These are phyloP conservation scores for Murraya koenigii DNA, from an alignment of 345 rosid genomes.

Conservation along the genomic window DNA sequence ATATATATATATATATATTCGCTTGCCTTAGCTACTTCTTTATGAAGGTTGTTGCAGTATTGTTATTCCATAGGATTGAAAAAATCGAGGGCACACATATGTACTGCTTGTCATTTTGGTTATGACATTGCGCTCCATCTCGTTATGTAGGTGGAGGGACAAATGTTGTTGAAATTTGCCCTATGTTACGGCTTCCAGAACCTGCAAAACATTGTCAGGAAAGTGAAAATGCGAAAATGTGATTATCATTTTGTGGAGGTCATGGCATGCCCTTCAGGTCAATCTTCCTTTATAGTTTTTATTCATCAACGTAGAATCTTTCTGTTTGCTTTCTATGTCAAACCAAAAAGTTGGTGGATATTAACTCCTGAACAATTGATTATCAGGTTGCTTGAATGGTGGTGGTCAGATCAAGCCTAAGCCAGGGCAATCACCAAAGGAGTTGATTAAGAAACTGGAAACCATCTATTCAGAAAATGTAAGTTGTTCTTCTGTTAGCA, in stretches of 20 bases:
- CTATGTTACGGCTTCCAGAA: slow-evolving; percentile 90
- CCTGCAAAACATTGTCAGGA: slow-evolving; percentile 87
- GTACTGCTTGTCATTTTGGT: neutral
- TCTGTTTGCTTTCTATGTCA: neutral
- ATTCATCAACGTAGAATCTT: neutral
- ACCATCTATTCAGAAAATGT: slow-evolving; percentile 71
- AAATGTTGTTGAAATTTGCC: slow-evolving; percentile 72
- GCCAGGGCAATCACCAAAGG: slow-evolving; percentile 72
- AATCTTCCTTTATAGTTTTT: neutral
- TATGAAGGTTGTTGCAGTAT: neutral
- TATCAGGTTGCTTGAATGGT: slow-evolving; percentile 85
- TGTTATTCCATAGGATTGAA: neutral
- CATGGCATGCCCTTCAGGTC: slow-evolving; percentile 99
- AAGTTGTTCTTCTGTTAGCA: slow-evolving; percentile 21
- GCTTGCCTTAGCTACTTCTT: neutral
- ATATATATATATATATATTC: neutral
- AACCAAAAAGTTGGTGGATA: neutral
- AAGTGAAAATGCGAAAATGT: slow-evolving; percentile 66
- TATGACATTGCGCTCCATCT: slow-evolving; percentile 12
- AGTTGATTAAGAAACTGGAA: slow-evolving; percentile 65
- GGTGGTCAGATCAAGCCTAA: slow-evolving; percentile 96
- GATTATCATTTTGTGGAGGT: slow-evolving; percentile 95
- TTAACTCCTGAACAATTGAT: slow-evolving; percentile 2
- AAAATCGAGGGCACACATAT: neutral
- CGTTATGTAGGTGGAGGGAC: slow-evolving; percentile 66